Conservation (phyloP, 2,329 filamentous ascomycete genomes). For the Ophiocordyceps polyrhachis-furcata region DNA sequence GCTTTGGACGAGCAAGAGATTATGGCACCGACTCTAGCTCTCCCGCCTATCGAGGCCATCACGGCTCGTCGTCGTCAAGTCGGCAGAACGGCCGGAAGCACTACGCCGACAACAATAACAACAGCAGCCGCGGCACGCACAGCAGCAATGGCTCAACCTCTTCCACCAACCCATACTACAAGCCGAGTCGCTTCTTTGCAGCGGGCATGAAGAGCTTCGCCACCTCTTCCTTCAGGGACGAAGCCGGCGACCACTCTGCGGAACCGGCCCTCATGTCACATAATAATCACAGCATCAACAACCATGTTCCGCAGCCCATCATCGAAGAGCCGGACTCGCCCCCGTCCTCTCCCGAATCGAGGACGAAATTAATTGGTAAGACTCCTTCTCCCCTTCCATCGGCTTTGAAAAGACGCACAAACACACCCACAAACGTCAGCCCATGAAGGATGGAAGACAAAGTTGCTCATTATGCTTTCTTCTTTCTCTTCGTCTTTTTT, state of each 20-base stretch:
- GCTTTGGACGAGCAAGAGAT: neutral
- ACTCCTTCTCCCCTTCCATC: no score
- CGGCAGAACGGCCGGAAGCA: neutral
- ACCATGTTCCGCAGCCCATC: constrained; percentile 12
- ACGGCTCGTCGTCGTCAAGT: neutral
- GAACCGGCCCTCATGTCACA: no score
- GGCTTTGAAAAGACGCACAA: no score
- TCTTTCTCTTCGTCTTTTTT: neutral
- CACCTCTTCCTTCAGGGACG: neutral
- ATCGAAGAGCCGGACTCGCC: constrained; percentile 16
- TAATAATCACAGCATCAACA: neutral
- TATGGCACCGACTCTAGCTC: neutral
- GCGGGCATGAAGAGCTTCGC: neutral
- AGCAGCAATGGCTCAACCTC: constrained; percentile 7
- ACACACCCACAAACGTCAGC: neutral
- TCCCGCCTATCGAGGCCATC: neutral
- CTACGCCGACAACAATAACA: neutral
- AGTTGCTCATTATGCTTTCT: neutral
- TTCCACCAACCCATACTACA: constrained; percentile 17
- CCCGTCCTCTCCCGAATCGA: constrained; percentile 6
- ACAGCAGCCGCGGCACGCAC: constrained; percentile 4
- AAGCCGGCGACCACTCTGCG: neutral
- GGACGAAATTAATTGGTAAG: constrained; percentile 9
- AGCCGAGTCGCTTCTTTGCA: constrained; percentile 7
- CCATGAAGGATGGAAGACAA: neutral